Percentiles rank a stretch among this genome's conserved stretches.
Conservation (phyloP, 139 green algal genomes). For the Micractinium sp. region DNA sequence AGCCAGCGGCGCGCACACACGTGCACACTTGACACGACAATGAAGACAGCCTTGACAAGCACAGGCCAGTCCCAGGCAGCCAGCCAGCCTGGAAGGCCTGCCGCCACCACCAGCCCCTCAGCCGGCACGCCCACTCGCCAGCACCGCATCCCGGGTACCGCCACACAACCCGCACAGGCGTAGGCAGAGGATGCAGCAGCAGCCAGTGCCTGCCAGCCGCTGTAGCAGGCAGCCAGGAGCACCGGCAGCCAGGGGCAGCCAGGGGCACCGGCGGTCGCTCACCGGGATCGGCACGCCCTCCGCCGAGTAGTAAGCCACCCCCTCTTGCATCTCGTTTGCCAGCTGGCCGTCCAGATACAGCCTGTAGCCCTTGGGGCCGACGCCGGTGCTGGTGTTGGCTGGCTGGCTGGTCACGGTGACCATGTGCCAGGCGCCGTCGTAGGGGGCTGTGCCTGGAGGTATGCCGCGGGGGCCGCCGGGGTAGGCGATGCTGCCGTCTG, state of each 20-base stretch:
- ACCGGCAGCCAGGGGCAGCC: too few relatives aligned
- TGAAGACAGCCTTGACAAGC: too few relatives aligned
- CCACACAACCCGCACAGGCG: background rate
- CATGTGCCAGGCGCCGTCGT: slow-evolving; percentile 74
- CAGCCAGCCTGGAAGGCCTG: background rate
- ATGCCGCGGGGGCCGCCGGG: background rate
- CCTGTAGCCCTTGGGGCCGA: slow-evolving; percentile 30
- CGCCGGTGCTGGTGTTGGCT: background rate
- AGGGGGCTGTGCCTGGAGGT: slow-evolving; percentile 4
- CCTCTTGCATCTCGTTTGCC: slow-evolving; percentile 14
- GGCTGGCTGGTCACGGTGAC: slow-evolving; percentile 60
- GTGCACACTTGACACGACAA: too few relatives aligned
- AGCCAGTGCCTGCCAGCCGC: too few relatives aligned
- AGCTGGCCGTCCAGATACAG: slow-evolving; percentile 60
- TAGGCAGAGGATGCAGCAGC: too few relatives aligned
- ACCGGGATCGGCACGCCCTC: slow-evolving; percentile 15
- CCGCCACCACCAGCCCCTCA: background rate
- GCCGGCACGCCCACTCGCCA: background rate
- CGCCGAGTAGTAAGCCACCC: background rate
- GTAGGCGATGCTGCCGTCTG: slow-evolving; percentile 28
- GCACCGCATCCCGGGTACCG: too few relatives aligned
- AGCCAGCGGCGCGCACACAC: too few relatives aligned
- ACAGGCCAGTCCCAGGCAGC: too few relatives aligned
- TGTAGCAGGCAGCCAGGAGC: too few relatives aligned
- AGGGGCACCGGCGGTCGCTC: background rate